Percentiles rank a stretch among this genome's conserved stretches.
Conservation (phyloP, 2,329 filamentous ascomycete species). For the Botrytis byssoidea region DNA sequence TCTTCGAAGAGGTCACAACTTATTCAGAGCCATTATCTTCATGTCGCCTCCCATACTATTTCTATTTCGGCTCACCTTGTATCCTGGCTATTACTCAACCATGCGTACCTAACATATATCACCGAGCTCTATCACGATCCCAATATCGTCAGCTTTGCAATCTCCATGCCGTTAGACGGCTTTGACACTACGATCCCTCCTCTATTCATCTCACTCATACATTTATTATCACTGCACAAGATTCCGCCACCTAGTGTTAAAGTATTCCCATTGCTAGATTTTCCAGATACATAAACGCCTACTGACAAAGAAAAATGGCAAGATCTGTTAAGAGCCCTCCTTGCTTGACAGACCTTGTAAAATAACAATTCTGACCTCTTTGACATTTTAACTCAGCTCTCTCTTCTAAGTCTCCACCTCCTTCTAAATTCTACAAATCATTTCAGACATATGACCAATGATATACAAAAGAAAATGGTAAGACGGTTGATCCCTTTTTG, state of each 20-base stretch:
- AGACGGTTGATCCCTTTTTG: background rate
- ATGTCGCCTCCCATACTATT: background rate
- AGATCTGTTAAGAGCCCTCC: background rate
- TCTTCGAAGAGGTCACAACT: background rate
- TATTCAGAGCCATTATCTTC: background rate
- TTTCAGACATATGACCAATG: background rate
- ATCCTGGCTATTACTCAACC: constrained; percentile 26
- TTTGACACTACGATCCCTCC: background rate
- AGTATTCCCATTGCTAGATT: background rate
- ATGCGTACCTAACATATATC: background rate
- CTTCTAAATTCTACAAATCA: accelerated
- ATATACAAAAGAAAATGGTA: background rate
- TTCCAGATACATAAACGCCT: background rate
- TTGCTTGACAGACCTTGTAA: background rate
- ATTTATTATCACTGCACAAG: background rate
- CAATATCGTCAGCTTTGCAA: background rate
- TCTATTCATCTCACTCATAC: background rate
- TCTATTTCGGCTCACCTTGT: background rate
- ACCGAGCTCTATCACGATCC: background rate
- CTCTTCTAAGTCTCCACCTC: background rate
- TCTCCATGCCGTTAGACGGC: background rate
- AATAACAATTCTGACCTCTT: background rate
- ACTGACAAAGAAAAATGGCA: background rate
- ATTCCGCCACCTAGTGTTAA: background rate
- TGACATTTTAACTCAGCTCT: background rate